Conservation (phyloP, 1,284 basidiomycete genomes). For the Leccinum subrobustum region DNA sequence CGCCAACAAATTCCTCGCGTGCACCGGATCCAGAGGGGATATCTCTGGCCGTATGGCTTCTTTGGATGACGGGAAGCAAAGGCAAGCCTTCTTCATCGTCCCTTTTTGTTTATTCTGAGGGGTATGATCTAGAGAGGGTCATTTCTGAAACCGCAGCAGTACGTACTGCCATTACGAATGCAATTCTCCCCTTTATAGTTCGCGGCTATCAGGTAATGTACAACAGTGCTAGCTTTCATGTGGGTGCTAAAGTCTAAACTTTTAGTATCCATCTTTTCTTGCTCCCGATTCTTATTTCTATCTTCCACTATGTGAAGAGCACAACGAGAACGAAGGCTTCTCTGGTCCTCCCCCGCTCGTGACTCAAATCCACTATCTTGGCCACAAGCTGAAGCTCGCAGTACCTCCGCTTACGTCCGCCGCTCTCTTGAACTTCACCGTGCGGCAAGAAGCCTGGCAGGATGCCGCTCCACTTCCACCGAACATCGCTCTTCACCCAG, state of each 20-base stretch:
- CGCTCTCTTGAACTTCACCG: constrained; percentile 38
- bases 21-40: constrained; percentile 34
- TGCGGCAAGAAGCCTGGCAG: constrained; percentile 39
- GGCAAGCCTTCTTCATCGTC: constrained; percentile 33
- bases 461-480: constrained; percentile 28
- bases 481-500: constrained; percentile 29
- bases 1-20: background rate
- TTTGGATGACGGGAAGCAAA: constrained; percentile 53
- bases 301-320: constrained; percentile 35
- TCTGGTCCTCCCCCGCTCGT: constrained; percentile 32
- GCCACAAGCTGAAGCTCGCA: constrained; percentile 37
- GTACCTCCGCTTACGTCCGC: constrained; percentile 40
- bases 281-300: constrained; percentile 40
- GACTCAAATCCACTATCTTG: constrained; percentile 40
- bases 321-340: constrained; percentile 22
- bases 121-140: constrained; percentile 20
- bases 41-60: constrained; percentile 52
- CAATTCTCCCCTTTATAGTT: constrained; percentile 33
- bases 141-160: constrained; percentile 15
- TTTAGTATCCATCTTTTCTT: constrained; percentile 42
- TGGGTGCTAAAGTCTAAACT: constrained; percentile 3
- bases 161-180: constrained; percentile 29
- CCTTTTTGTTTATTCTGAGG: constrained; percentile 16
- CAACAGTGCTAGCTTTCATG: background rate
- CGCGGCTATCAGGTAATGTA: constrained; percentile 37